Evolutionary conservation across 1,284 basidiomycete species (phyloP), one percentile per base, ranked within the genome.

Genomic region (Papiliotrema laurentii): DNA sequence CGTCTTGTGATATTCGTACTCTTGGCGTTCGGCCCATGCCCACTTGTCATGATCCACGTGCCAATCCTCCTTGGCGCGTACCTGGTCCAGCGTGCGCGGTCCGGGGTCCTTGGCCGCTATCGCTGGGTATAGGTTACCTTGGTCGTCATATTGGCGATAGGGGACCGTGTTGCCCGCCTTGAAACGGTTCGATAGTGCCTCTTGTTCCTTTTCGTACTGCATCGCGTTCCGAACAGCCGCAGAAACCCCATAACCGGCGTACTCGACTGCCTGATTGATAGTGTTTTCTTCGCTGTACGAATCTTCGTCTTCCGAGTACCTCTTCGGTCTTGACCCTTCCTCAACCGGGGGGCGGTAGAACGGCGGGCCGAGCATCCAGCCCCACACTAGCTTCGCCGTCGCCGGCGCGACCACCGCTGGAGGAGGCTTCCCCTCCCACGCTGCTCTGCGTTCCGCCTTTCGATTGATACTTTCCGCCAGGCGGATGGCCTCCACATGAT

Each of bases 301-400:
- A 11, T 7, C 19, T 6, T 36, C 18, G 34, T 6, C 34, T 36
- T 6, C 19, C 10, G 14, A 9, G 7, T 6, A 18, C 34, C 7
- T 36, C 34, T 36, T 7, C 6, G 7, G 19, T 36, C 9, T 6
- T 36, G 7, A 11, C 34, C 6, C 34, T 18, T 36, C 18, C 9
- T 18, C 34, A 36, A 18, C n/a, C 18, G 6, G 34, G n/a, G 14
- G 34, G 34, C n/a, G n/a, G n/a, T 27, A n/a, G 26, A 24, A 14
- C n/a, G 49, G 54, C 18, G 50, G 54, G 21, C 59, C 61, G 28
- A 63, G 41, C 24, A 49, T 54, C 56, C 55, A 60, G 14, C 45
- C 56, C 31, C 47, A 64, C 27, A 55, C 53, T 1, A 39, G 31
- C 24, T 36, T 45, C 38, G 31, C 49, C 9, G 49, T 54, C 16